Evolutionary conservation across 768 basidiomycete species (phyloP), one percentile per base, ranked within the genome.

Genomic region (Podaxis sp.): DNA sequence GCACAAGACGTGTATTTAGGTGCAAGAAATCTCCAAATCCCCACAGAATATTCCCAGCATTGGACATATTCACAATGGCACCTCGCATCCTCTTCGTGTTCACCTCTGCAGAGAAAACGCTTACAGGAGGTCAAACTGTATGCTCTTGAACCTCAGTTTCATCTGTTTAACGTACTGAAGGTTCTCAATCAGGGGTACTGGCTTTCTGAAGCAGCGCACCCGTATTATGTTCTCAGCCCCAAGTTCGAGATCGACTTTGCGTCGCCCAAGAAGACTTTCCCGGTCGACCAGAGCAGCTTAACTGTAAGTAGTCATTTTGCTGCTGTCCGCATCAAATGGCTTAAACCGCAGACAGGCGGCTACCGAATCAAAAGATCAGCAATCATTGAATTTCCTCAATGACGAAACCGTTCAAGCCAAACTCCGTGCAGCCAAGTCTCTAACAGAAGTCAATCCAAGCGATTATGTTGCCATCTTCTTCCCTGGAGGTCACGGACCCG

Each of bases 381-480:
- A 82, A 56, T 74, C 79, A 62, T 71, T 77, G 46, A 80, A 82
- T 53, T 93, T 93, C 78, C 72, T 89, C 54, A 71, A 76, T 0
- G 89, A 93, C 68, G 70, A 75, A 8, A 75, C 74, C 4, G 84
- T 85, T 49, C 78, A 81, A 65, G 66, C 72, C 15, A 85, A 88
- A 67, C 69, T 90, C 33, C 78, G 77, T 7, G 75, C 75, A 37
- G 82, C 89, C 3, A 85, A 87, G 75, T 84, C 80, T 72, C 76
- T 93, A 51, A 73, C 79, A 0, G 84, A 87, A 0, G 81, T 93
- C 66, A 78, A 81, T 52, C 74, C 73, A 4, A 72, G 78, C 33
- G 85, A 89, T 66, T 93, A 91, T 69, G 85, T 82, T 57, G 91
- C 86, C 13, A 76, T 94, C 59, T 92, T 89, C 74, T 91, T 90